A percentile compares a stretch with the other conserved stretches of the same genome.
Evolutionary conservation across 2,329 filamentous ascomycete species (phyloP).

Genomic region (Didymella lethalis): DNA sequence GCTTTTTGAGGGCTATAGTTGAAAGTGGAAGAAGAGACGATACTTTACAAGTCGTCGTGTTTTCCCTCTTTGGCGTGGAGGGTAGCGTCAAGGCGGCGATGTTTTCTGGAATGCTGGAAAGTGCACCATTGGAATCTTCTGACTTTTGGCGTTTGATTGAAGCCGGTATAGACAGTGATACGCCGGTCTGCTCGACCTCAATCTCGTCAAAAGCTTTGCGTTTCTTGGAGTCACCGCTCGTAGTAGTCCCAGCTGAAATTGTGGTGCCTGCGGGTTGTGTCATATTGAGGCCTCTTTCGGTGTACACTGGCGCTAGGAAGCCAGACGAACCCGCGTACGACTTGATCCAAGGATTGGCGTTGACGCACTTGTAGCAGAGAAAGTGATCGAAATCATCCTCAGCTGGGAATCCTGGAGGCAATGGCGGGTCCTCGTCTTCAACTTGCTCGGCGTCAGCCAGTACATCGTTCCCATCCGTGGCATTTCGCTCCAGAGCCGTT

Average conservation of each 20-base stretch:
- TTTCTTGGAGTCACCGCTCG: slow-evolving; percentile 49
- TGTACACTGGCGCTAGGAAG: slow-evolving; percentile 78
- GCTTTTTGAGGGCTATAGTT: slow-evolving; percentile 58
- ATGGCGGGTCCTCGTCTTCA: slow-evolving; percentile 65
- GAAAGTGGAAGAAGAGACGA: slow-evolving; percentile 65
- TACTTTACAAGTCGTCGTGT: slow-evolving; percentile 65
- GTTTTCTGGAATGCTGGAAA: slow-evolving; percentile 49
- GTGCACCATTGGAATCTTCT: slow-evolving; percentile 38
- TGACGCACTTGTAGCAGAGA: slow-evolving; percentile 92
- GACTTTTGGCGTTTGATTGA: slow-evolving; percentile 49
- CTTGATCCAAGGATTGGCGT: slow-evolving; percentile 90
- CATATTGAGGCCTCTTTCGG: slow-evolving; percentile 40
- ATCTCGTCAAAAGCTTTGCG: slow-evolving; percentile 57
- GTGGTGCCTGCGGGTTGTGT: slow-evolving; percentile 17
- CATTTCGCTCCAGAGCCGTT: slow-evolving; percentile 29
- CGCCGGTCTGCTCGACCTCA: slow-evolving; percentile 32
- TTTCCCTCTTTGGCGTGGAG: slow-evolving; percentile 37
- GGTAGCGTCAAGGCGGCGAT: slow-evolving; percentile 27
- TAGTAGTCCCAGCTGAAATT: slow-evolving; percentile 25
- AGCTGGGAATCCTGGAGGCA: slow-evolving; percentile 84
- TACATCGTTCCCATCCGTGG: slow-evolving; percentile 46
- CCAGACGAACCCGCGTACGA: slow-evolving; percentile 80
- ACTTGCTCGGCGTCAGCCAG: slow-evolving; percentile 63
- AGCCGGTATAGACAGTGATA: slow-evolving; percentile 27
- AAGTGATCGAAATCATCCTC: slow-evolving; percentile 91